Evolutionary conservation across 2,329 filamentous ascomycete genomes (phyloP), one percentile per base, ranked within the genome.

Genomic region (Pseudogymnoascus verrucosus): DNA sequence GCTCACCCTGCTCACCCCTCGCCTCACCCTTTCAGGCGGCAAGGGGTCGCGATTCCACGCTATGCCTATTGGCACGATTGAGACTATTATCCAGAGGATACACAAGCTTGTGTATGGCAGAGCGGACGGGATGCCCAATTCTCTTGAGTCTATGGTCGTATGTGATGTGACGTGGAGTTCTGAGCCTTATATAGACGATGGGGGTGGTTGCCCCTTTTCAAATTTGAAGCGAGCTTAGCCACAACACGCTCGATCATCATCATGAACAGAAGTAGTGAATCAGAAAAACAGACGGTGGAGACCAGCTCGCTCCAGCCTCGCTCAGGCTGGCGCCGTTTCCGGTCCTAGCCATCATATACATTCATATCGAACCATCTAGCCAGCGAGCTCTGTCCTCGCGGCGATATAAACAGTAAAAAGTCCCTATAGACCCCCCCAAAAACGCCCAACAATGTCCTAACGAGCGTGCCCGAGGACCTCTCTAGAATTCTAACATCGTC

Each of bases 301-400:
- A 54, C 26, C 47, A 54, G 47, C 47, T 54, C 47, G 47, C 47
- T 31, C 47, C 14, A 54, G 23, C 23, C 47, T 54, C 47, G 14
- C n/a, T 31, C 47, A 54, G n/a, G 19, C 47, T 34, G 47, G 26
- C 47, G 47, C 26, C 47, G n/a, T 54, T 54, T 54, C 47, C 47
- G 47, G 47, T 21, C 51, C 51, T 57, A 57, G 16, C 16, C 28
- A 34, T 57, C 51, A 57, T 34, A 57, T 57, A 57, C n/a, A 57
- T 57, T 57, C 51, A 57, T 34, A 57, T 19, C 26, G 16, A 57
- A 28, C 34, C 51, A 57, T 57, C 28, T 57, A 36, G 19, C n/a
- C 51, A 34, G 26, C 51, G 51, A 57, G 51, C 10, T 57, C n/a
- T 34, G 16, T 34, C 16, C 28, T 2, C 16, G 51, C 28, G n/a